Evolutionary conservation across 768 basidiomycete genomes (phyloP), one percentile per base, ranked within the genome.

Genomic region (Tephrocybe sp.): DNA sequence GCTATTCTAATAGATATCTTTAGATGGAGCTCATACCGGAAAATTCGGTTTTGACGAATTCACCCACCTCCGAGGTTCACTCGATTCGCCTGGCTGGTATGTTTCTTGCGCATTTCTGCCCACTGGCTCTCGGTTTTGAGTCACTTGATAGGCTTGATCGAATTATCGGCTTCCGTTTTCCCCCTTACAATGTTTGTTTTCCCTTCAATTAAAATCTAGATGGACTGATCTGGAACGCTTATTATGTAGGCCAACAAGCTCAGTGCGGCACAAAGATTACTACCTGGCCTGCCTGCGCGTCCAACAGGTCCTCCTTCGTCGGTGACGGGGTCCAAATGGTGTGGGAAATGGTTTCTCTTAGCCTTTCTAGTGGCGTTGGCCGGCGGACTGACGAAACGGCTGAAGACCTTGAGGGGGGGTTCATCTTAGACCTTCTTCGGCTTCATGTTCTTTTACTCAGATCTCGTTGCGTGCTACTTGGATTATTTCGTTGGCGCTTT

Each of bases 11-110:
- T 19, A 31, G 45, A 5, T 9, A 47, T 7, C 48, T 17, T 20
- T 23, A 86, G 89, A 73, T 51, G 84, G 91, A 11, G 72, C 76
- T 49, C 82, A 87, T 60, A 82, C 84, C 3, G 86, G 90, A 32
- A 90, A 90, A 61, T 86, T 72, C 60, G 70, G 74, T 4, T 93
- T 92, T 57, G 86, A 90, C 53, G 71, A 78, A 61, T 93, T 94
- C 68, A 90, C 89, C 0, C 89, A 92, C 62, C 57, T 79, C 20
- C 78, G 92, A 45, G 63, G 83, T 4, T 79, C 84, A 0, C 45
- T 79, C 32, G 79, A 86, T 54, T 76, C 80, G 19, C 84, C 87
- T 4, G 64, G 72, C 62, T 81, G 78, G 84, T 85, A 54, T 39
- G 73, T 56, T 47, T 40, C 38, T 14, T 22, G 44, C 17, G 23